Base-by-base conservation (phyloP, 1,284 basidiomycete species). In the Cryptococcus depauperatus region DNA sequence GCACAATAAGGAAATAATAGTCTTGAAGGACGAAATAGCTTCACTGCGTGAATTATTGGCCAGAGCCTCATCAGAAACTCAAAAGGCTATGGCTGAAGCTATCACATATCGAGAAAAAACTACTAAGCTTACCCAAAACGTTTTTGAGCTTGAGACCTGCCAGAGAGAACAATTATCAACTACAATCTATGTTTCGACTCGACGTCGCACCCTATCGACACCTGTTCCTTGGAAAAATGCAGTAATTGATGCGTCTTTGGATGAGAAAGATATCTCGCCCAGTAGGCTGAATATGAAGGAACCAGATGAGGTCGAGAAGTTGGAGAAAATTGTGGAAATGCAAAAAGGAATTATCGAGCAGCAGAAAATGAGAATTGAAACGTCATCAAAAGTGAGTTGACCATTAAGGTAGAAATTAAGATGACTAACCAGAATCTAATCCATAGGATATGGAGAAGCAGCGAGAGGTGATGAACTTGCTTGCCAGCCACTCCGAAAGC, bases 301-400 rank as follows among this genome's bases (percentile, higher is more conserved):
- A 16, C 35, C 32, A 2, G 64, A 62, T 14, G 62, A 69, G 44
- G 60, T 68, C 34, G 58, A 61, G 13, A 43, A 57, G 35, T 54
- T 70, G 43, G 68, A 68, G 50, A 66, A 61, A 51, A 59, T 70
- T 9, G 58, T 71, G 25, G 60, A 62, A 26, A 56, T 58, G 18
- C 64, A 69, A 47, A 58, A 66, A 50, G 55, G 45, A 4, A 52
- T 69, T 22, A 70, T 69, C 26, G 60, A 61, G 10, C 65, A 68
- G 41, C 61, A 69, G 50, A 51, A 61, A 41, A 56, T 55, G 48
- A 68, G 66, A 57, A 66, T 71, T 29, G 52, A 56, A 39, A 48
- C 56, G 30, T 71, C 68, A 68, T 53, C 59, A n/a, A 56, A 57
- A 43, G 66, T 68, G 47, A 56, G 59, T 55, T 10, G 4, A 11